Conservation (phyloP, 2,329 filamentous ascomycete species). For the Escovopsis weberi region DNA sequence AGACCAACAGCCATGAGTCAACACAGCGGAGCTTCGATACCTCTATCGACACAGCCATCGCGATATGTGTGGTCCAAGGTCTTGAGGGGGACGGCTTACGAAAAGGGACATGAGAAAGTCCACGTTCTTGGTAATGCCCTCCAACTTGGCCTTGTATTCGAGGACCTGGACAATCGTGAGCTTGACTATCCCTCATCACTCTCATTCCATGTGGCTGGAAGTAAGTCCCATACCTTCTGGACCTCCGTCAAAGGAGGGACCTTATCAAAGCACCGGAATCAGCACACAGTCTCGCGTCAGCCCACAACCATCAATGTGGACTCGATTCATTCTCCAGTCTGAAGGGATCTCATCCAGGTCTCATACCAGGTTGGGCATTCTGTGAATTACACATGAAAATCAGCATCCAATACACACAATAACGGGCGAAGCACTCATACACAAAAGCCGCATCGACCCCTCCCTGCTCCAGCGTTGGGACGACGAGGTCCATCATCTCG, state of each 20-base stretch:
- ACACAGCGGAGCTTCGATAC: background rate
- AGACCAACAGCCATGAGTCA: constrained; percentile 1
- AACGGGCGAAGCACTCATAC: constrained; percentile 13
- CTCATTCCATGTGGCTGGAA: background rate
- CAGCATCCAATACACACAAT: too few species aligned
- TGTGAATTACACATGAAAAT: constrained; percentile 9
- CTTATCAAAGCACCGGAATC: constrained; percentile 3
- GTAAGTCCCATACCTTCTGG: constrained; percentile 12
- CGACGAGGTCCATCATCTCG: constrained; percentile 44
- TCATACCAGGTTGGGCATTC: constrained; percentile 44
- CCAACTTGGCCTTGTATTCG: constrained; percentile 48
- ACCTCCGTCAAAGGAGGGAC: constrained; percentile 46
- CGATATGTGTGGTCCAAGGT: constrained; percentile 2
- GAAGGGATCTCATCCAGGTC: background rate
- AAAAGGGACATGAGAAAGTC: constrained; percentile 64
- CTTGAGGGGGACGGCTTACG: constrained; percentile 15
- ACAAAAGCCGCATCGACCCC: constrained; percentile 51
- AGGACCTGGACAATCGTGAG: constrained; percentile 32
- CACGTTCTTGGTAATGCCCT: constrained; percentile 45
- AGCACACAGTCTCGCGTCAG: background rate
- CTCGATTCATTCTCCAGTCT: too few species aligned
- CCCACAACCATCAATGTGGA: background rate
- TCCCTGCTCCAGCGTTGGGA: constrained; percentile 37
- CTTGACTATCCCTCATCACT: too few species aligned
- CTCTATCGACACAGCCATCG: too few species aligned